These are phyloP conservation scores for Cryptococcus sp. DNA, from an alignment of 1,284 basidiomycete species.

Conservation along the genomic window DNA sequence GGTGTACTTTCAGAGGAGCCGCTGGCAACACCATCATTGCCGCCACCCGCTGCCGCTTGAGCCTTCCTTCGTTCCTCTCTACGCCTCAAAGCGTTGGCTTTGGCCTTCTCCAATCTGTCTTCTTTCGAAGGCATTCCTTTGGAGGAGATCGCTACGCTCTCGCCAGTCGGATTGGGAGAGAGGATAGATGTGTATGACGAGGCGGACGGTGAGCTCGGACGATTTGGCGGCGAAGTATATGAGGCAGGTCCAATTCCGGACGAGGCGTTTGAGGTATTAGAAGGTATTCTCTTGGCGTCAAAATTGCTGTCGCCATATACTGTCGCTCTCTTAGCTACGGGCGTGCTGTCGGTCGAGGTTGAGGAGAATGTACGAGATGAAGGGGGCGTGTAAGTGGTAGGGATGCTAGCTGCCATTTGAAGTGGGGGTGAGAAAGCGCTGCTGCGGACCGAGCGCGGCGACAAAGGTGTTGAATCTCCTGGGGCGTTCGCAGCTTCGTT, in stretches of 20 bases:
- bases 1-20: neutral
- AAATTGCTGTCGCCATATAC: conserved; percentile 18
- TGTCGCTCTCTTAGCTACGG: conserved; percentile 23
- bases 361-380: conserved; percentile 2
- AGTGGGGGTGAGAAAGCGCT: conserved; percentile 13
- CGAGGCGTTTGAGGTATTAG: conserved; percentile 10
- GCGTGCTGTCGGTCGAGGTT: neutral
- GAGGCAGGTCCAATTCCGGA: conserved; percentile 9
- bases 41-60: conserved; percentile 20
- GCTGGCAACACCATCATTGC: neutral
- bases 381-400: conserved; percentile 1
- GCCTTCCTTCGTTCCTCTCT: conserved; percentile 43
- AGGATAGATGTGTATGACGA: conserved; percentile 26
- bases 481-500: conserved; percentile 21
- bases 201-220: conserved; percentile 26
- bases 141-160: conserved; percentile 25
- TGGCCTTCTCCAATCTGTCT: conserved; percentile 46
- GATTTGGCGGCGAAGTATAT: conserved; percentile 7
- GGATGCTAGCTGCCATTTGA: conserved; percentile 4
- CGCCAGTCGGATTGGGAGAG: conserved; percentile 36
- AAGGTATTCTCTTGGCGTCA: conserved; percentile 14
- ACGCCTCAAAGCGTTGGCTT: conserved; percentile 46
- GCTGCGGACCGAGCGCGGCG: conserved; percentile 14
- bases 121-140: conserved; percentile 29
- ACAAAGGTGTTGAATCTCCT: conserved; percentile 3